A percentile compares a stretch with the other conserved stretches of the same genome.
Conservation (phyloP, 208 protist species). For the Phytomonas sp. region DNA sequence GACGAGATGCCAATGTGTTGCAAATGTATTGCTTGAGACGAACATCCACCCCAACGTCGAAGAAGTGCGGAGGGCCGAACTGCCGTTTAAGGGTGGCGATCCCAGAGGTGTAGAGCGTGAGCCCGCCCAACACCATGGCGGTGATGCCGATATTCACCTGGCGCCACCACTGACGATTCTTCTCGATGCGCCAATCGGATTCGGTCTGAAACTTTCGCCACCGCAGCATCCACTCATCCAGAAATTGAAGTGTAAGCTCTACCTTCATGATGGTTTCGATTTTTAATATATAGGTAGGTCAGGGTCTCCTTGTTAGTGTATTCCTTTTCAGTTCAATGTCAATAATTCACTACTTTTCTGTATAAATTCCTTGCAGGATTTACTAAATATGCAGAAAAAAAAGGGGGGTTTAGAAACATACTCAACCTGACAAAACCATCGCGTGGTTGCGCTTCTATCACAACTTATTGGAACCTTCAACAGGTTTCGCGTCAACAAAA, state of each 20-base stretch:
- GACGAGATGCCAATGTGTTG: constrained; percentile 50
- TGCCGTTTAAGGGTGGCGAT: constrained; percentile 62
- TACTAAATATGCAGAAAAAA: constrained; percentile 4
- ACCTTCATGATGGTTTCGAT: constrained; percentile 43
- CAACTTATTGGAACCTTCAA: neutral
- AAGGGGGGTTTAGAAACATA: constrained; percentile 5
- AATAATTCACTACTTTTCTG: constrained; percentile 2
- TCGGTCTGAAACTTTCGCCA: constrained; percentile 88
- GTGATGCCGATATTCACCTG: constrained; percentile 43
- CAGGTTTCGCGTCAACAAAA: neutral
- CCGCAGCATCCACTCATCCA: constrained; percentile 90
- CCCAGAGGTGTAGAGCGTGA: constrained; percentile 66
- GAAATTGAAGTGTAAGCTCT: constrained; percentile 82
- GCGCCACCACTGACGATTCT: constrained; percentile 81
- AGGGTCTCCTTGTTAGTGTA: neutral
- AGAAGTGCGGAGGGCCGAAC: constrained; percentile 82
- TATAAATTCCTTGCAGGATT: constrained; percentile 10
- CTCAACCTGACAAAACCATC: neutral
- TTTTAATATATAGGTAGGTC: constrained; percentile 1
- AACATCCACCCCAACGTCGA: constrained; percentile 72
- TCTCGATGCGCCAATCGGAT: constrained; percentile 85
- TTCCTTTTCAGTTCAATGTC: neutral
- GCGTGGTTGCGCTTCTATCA: neutral
- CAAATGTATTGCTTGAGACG: constrained; percentile 52
- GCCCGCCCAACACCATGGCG: constrained; percentile 29